Evolutionary conservation across 192 early-diverging fungal genomes (phyloP), one percentile per base, ranked within the genome.

Genomic region (Backusella psychrophila): DNA sequence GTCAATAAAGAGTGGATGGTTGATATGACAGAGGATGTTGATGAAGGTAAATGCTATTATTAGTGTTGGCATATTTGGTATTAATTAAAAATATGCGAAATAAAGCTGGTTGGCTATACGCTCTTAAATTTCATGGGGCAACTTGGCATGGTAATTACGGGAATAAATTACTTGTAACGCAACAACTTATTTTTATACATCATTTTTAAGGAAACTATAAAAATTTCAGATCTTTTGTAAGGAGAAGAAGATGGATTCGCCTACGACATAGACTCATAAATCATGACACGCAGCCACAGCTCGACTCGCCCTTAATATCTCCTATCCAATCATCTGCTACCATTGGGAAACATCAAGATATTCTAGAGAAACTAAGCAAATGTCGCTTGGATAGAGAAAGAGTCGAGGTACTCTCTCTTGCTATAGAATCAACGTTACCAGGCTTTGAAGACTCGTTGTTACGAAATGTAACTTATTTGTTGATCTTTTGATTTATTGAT

Each of bases 21-120:
- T 23, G 88, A 89, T 41, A 88, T 89, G 88, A 85, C 88, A n/a
- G 84, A 83, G 1, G 86, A 89, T 75, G 87, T 89, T 6, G 88
- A 89, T 59, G 87, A 89, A 78, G 75, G 81, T 82, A 76, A 39
- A 5, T 67, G 29, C 3, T 15, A 23, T 56, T 15, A 34, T 38
- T 15, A 42, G 42, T 67, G 46, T 35, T 69, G 69, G 6, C 14
- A 49, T 3, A 19, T 11, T 68, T 63, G 42, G 35, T 6, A 56
- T 70, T 46, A n/a, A 67, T 31, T 66, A 17, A 42, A 39, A 31
- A 36, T 72, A 8, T 59, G 23, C n/a, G 26, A 65, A 76, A 77
- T 81, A 63, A 36, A 75, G 76, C 73, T 31, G 87, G 88, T 12
- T 89, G 88, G 88, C 85, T 87, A 49, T 89, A 89, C 67, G 85